phyloP scores from a whole-genome alignment of 2,329 filamentous ascomycete genomes.

The Atkinsonella hypoxylon region DNA sequence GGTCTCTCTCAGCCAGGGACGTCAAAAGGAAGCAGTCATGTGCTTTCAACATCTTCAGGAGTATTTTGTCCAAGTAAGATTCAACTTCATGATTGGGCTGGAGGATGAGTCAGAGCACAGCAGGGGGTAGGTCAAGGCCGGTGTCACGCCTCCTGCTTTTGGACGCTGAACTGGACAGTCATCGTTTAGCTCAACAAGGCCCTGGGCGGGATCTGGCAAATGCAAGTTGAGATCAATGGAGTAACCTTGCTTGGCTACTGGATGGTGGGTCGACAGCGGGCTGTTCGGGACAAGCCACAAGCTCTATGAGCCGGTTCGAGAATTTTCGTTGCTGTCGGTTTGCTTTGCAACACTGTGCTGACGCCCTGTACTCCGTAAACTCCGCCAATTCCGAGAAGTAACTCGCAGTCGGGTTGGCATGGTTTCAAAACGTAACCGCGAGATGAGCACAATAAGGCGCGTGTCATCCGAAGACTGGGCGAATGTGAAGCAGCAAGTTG shows the following conservation, averaged over 20 bases:
- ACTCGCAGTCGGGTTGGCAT: too few species aligned
- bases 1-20: too few species aligned
- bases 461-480: too few species aligned
- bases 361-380: not conserved
- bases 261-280: not conserved
- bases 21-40: too few species aligned
- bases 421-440: not conserved
- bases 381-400: not conserved
- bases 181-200: too few species aligned
- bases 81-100: too few species aligned
- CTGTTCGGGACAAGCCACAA: not conserved
- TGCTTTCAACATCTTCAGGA: too few species aligned
- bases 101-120: too few species aligned
- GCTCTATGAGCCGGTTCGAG: not conserved
- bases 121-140: too few species aligned
- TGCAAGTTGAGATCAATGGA: not conserved
- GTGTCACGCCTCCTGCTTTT: too few species aligned
- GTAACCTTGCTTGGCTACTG: not conserved
- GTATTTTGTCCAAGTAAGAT: too few species aligned
- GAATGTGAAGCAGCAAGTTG: not conserved
- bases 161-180: too few species aligned
- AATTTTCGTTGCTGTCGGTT: not conserved
- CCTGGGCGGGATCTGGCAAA: not conserved
- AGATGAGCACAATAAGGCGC: not conserved
- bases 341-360: not conserved